Evolutionary conservation across 129 eudicot species (phyloP).

Genomic region (Sambucus nigra): DNA sequence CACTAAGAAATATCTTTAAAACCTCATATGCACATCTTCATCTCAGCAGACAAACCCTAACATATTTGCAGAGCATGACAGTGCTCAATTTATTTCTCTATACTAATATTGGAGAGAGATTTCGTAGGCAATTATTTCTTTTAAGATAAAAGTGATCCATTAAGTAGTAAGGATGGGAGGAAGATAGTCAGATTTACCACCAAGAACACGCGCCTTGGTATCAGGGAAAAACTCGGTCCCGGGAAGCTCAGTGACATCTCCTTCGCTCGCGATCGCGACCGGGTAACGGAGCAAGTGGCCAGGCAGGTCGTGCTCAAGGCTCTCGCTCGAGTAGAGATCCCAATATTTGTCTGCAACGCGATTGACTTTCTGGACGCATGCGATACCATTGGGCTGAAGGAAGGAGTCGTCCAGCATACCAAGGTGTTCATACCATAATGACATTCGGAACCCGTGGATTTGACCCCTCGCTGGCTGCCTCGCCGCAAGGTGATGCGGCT

Average conservation of each 20-base stretch:
- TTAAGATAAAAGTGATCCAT: neutral
- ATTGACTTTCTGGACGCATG: slow-evolving; percentile 51
- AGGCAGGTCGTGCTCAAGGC: slow-evolving; percentile 51
- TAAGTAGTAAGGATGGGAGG: slow-evolving; percentile 75
- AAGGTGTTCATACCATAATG: slow-evolving; percentile 81
- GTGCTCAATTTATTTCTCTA: neutral
- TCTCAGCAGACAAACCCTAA: no score
- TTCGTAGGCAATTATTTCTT: neutral
- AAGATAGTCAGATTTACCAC: slow-evolving; percentile 53
- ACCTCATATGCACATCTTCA: neutral
- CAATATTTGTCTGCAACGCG: slow-evolving; percentile 54
- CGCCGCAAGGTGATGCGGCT: slow-evolving; percentile 45
- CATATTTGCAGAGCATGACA: no score
- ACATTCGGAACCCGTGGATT: slow-evolving; percentile 73
- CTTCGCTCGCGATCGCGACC: slow-evolving; percentile 40
- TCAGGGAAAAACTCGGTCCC: slow-evolving; percentile 73
- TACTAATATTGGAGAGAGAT: neutral
- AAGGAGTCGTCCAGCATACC: slow-evolving; percentile 70
- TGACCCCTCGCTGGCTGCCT: slow-evolving; percentile 63
- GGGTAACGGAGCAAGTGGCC: slow-evolving; percentile 85
- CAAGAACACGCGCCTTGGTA: slow-evolving; percentile 60
- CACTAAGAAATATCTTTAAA: no score
- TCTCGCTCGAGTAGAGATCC: slow-evolving; percentile 56
- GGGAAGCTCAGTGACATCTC: slow-evolving; percentile 47
- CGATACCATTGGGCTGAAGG: slow-evolving; percentile 43